Conservation (phyloP, 495 filamentous ascomycete genomes). For the Jackrogersella minutella region DNA sequence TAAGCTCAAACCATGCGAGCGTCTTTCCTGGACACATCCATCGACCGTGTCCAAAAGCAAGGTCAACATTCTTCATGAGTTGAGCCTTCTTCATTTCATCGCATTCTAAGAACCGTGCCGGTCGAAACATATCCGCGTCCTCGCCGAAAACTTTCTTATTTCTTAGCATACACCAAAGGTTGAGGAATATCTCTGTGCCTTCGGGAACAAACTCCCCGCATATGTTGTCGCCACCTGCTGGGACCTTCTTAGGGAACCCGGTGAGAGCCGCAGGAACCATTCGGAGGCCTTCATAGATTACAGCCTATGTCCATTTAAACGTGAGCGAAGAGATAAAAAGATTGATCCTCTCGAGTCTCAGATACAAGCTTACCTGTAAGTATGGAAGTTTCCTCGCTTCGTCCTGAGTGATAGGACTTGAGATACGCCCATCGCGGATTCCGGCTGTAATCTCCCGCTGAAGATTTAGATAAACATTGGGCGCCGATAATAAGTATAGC, state of each 20-base stretch:
- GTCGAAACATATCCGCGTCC: constrained; percentile 59
- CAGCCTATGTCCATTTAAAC: constrained; percentile 48
- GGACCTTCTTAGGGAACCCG: constrained; percentile 55
- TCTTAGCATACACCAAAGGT: constrained; percentile 47
- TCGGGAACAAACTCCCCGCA: constrained; percentile 60
- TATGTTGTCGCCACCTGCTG: constrained; percentile 60
- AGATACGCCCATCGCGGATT: constrained; percentile 44
- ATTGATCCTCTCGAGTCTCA: constrained; percentile 26
- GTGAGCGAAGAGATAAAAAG: constrained; percentile 6
- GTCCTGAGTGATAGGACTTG: constrained; percentile 47
- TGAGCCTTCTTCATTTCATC: constrained; percentile 42
- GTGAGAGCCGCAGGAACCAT: constrained; percentile 50
- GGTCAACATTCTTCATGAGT: constrained; percentile 51
- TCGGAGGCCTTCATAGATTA: constrained; percentile 61
- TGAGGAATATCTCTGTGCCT: constrained; percentile 60
- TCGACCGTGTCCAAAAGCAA: constrained; percentile 55
- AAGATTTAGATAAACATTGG: constrained; percentile 57
- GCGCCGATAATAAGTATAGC: constrained; percentile 56
- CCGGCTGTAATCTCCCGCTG: constrained; percentile 62
- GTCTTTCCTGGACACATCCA: constrained; percentile 56
- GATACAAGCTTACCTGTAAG: constrained; percentile 43
- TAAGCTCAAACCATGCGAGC: constrained; percentile 58
- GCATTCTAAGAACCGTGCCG: constrained; percentile 64
- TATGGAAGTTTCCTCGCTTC: constrained; percentile 54
- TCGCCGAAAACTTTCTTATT: constrained; percentile 56